Conservation (phyloP, 345 rosid species). For the Physaria fendleri region DNA sequence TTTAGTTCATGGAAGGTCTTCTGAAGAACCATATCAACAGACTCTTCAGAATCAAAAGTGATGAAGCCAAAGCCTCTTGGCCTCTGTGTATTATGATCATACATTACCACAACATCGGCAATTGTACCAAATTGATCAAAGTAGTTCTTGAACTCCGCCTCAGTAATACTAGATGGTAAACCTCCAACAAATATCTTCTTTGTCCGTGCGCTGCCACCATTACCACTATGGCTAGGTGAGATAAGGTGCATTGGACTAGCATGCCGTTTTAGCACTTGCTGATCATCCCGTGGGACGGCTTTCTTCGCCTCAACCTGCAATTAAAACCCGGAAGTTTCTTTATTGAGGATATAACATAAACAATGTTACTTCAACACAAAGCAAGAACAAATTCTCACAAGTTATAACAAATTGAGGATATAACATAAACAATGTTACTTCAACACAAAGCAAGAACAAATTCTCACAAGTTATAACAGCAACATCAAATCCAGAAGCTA, state of each 20-base stretch:
- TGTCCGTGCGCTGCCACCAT: slow-evolving; percentile 56
- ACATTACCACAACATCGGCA: slow-evolving; percentile 94
- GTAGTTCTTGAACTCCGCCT: slow-evolving; percentile 68
- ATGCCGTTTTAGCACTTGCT: slow-evolving; percentile 54
- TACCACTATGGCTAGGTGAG: slow-evolving; percentile 35
- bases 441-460: not conserved
- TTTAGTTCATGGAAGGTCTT: slow-evolving; percentile 93
- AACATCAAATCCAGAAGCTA: not conserved
- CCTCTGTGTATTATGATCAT: slow-evolving; percentile 95
- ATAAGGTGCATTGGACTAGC: slow-evolving; percentile 39
- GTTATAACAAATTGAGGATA: too few species aligned
- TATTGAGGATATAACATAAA: too few species aligned
- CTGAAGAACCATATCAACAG: slow-evolving; percentile 82
- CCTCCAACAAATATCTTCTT: slow-evolving; percentile 94
- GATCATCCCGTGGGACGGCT: slow-evolving; percentile 90
- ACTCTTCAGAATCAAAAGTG: slow-evolving; percentile 85
- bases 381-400: not conserved
- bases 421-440: not conserved
- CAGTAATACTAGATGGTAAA: slow-evolving; percentile 64
- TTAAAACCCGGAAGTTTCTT: not conserved
- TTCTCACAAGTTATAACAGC: not conserved
- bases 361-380: not conserved
- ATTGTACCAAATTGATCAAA: slow-evolving; percentile 84
- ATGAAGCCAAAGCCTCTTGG: slow-evolving; percentile 99
- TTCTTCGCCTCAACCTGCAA: slow-evolving; percentile 96